phyloP scores from a whole-genome alignment of 177 flowering plant species.

The Tripterygium wilfordii region DNA sequence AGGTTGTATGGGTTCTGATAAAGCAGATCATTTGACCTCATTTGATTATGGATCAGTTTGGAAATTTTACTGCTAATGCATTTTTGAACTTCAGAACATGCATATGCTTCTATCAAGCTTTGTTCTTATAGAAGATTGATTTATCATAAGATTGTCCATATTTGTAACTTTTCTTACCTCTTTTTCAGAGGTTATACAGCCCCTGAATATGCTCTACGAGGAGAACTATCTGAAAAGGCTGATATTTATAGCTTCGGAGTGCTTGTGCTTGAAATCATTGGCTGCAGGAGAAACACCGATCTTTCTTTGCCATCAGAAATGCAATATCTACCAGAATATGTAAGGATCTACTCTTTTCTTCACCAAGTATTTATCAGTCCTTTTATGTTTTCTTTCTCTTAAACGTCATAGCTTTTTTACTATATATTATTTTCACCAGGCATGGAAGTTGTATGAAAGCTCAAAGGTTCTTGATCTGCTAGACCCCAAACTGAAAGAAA shows the following conservation, averaged over 20 bases:
- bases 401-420: not conserved
- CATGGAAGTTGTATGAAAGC: slow-evolving; percentile 67
- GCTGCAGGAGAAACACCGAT: slow-evolving; percentile 64
- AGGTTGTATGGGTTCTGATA: no score
- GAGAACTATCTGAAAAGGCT: slow-evolving; percentile 73
- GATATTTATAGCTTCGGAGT: slow-evolving; percentile 88
- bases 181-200: slow-evolving; percentile 65
- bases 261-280: slow-evolving; percentile 65
- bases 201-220: slow-evolving; percentile 76
- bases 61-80: no score
- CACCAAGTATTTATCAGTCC: not conserved
- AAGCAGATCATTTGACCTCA: no score
- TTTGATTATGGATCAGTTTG: no score
- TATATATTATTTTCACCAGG: slow-evolving; percentile 21
- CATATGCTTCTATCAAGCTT: no score
- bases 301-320: slow-evolving; percentile 55
- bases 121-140: no score
- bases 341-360: slow-evolving; percentile 16
- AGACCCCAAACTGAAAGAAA: slow-evolving; percentile 41
- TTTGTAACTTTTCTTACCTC: no score
- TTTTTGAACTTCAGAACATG: no score
- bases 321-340: slow-evolving; percentile 88
- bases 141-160: no score
- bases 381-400: not conserved
- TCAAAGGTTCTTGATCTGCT: slow-evolving; percentile 40